Conservation (phyloP, 2,329 filamentous ascomycete genomes). For the Neopestalotiopsis rosae region DNA sequence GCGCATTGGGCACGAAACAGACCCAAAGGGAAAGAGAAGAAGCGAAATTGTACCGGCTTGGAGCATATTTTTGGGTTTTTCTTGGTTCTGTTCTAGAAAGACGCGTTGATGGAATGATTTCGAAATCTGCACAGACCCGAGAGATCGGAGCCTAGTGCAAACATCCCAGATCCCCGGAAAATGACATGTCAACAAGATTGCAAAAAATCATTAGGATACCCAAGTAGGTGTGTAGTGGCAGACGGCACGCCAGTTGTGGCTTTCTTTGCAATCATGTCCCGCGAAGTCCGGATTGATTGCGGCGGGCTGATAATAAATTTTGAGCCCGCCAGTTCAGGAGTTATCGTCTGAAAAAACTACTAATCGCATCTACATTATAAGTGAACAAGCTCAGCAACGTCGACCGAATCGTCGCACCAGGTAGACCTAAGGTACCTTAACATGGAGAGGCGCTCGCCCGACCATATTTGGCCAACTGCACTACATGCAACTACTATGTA, state of each 20-base stretch:
- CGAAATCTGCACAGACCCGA: slow-evolving; percentile 2
- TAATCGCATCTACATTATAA: not conserved
- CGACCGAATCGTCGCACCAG: not conserved
- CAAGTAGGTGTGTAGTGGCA: not conserved
- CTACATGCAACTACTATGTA: not conserved
- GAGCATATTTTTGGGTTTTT: not conserved
- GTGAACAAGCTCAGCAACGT: not conserved
- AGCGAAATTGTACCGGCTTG: not conserved
- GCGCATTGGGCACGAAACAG: not conserved
- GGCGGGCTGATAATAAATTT: too few species aligned
- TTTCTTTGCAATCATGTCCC: not conserved
- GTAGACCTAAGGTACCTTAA: too few species aligned
- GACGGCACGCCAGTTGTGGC: not conserved
- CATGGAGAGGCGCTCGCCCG: not conserved
- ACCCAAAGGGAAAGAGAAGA: not conserved
- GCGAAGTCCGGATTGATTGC: too few species aligned
- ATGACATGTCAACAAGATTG: not conserved
- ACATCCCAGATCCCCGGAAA: not conserved
- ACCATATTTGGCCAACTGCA: not conserved
- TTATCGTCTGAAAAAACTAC: not conserved
- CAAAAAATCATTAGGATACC: not conserved
- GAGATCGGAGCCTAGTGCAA: not conserved
- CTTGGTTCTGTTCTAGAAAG: not conserved
- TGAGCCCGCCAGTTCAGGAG: not conserved
- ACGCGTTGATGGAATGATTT: slow-evolving; percentile 1